These are phyloP conservation scores for Botrytis galanthina DNA, from an alignment of 2,329 filamentous ascomycete genomes.

Conservation along the genomic window DNA sequence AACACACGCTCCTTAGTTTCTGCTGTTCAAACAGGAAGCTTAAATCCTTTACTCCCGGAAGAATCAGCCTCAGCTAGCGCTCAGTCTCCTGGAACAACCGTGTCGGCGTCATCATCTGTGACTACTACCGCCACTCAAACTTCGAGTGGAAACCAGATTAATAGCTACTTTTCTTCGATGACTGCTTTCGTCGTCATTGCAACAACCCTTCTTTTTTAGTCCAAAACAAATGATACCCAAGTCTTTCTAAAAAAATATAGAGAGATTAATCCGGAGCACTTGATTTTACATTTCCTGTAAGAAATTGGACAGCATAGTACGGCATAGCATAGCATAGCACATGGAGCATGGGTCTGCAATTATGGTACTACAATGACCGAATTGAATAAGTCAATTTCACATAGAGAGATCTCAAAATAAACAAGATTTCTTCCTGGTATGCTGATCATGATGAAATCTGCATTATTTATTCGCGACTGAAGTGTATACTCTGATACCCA, in stretches of 20 bases:
- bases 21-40: constrained; percentile 8
- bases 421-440: neutral
- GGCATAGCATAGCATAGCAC: neutral
- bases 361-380: neutral
- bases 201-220: neutral
- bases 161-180: neutral
- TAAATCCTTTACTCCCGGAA: neutral
- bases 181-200: neutral
- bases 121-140: neutral
- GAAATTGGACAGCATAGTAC: neutral
- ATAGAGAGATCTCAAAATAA: neutral
- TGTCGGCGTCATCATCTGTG: neutral
- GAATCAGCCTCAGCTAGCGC: neutral
- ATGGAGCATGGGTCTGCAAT: neutral
- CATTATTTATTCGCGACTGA: neutral
- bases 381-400: neutral
- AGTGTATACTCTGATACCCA: neutral
- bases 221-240: neutral
- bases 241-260: neutral
- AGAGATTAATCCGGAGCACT: neutral
- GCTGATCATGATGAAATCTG: neutral
- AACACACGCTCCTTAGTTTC: constrained; percentile 7
- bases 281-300: neutral
- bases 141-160: neutral
- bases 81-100: constrained; percentile 11